Evolutionary conservation across 805 yeast genomes (phyloP).

Genomic region (Cyberlindnera euphorbiiphila): DNA sequence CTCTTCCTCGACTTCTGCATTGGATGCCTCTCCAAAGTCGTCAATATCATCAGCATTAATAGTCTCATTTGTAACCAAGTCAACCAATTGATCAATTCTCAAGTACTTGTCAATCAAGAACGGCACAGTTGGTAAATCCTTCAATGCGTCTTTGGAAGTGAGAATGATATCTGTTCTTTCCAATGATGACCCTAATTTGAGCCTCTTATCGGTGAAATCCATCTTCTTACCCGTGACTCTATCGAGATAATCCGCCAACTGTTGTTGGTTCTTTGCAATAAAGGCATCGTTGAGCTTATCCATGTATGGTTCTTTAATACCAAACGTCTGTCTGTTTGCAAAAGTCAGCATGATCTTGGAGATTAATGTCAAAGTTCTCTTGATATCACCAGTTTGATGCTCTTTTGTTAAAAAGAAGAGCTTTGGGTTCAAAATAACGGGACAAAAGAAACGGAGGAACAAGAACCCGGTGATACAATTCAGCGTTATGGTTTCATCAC

Average conservation of each 20-base stretch:
- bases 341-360: slow-evolving; percentile 78
- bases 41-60: slow-evolving; percentile 16
- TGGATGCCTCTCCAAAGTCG: slow-evolving; percentile 18
- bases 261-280: slow-evolving; percentile 50
- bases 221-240: slow-evolving; percentile 65
- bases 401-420: slow-evolving; percentile 66
- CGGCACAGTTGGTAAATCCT: slow-evolving; percentile 65
- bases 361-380: slow-evolving; percentile 74
- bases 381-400: slow-evolving; percentile 68
- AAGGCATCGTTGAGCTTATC: slow-evolving; percentile 60
- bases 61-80: slow-evolving; percentile 34
- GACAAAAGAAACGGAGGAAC: slow-evolving; percentile 82
- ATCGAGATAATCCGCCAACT: slow-evolving; percentile 66
- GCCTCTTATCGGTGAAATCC: slow-evolving; percentile 56
- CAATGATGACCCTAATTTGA: slow-evolving; percentile 53
- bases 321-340: slow-evolving; percentile 72
- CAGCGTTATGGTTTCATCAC: slow-evolving; percentile 46
- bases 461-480: slow-evolving; percentile 81
- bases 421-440: slow-evolving; percentile 88
- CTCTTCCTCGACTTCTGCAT: slow-evolving; percentile 4
- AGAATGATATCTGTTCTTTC: slow-evolving; percentile 52
- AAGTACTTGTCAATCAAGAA: slow-evolving; percentile 63
- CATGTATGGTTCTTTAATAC: slow-evolving; percentile 82
- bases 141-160: slow-evolving; percentile 47
- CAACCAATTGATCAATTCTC: slow-evolving; percentile 54